These are phyloP conservation scores for Naganishia cerealis DNA, from an alignment of 1,284 basidiomycete species.

Conservation along the genomic window DNA sequence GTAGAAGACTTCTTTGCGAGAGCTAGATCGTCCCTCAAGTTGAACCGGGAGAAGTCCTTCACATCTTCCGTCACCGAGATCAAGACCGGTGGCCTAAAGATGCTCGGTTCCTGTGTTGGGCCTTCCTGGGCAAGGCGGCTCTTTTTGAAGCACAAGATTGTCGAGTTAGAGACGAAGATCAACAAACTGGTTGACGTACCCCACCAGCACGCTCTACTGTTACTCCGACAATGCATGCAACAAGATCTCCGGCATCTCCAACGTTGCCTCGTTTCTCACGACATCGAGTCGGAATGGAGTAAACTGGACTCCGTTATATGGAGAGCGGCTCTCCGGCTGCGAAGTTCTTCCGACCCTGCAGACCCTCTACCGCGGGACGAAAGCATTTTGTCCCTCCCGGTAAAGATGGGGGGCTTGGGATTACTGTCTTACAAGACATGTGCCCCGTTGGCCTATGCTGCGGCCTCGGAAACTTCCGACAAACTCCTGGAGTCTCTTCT, in stretches of 20 bases:
- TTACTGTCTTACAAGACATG: conserved; percentile 30
- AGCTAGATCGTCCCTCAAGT: background rate
- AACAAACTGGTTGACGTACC: conserved; percentile 29
- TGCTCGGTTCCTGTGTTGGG: conserved; percentile 3
- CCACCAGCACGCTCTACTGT: conserved; percentile 36
- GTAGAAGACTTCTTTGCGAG: conserved; percentile 5
- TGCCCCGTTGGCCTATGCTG: conserved; percentile 29
- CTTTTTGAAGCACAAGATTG: conserved; percentile 28
- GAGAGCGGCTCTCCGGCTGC: conserved; percentile 1
- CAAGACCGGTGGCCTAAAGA: background rate
- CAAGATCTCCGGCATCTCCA: no score
- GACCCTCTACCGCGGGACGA: conserved; percentile 1
- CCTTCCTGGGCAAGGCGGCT: background rate
- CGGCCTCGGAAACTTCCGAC: conserved; percentile 25
- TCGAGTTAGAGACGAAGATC: background rate
- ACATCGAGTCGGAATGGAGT: conserved; percentile 31
- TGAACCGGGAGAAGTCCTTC: conserved; percentile 9
- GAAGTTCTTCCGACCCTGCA: background rate
- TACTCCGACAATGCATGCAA: no score
- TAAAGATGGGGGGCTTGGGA: conserved; percentile 34
- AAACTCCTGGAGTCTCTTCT: conserved; percentile 6
- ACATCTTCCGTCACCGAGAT: background rate
- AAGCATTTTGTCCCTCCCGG: conserved; percentile 7
- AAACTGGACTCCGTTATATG: conserved; percentile 18
- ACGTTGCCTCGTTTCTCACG: conserved; percentile 31